Percentiles rank a stretch among this genome's conserved stretches.
These are phyloP conservation scores for Maudiozyma bulderi DNA, from an alignment of 805 yeast genomes.

Conservation along the genomic window DNA sequence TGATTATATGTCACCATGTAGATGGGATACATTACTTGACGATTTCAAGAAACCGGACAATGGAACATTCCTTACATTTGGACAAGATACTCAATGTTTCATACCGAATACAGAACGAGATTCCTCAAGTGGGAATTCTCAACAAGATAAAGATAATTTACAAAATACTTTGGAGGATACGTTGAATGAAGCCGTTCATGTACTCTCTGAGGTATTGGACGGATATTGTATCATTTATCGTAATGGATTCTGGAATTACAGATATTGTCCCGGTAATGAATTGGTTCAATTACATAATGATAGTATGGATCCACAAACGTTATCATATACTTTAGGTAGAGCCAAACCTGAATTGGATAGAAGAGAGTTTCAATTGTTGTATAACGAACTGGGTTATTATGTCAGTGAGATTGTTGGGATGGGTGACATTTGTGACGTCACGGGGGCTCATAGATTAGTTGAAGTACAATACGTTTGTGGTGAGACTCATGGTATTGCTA, in stretches of 20 bases:
- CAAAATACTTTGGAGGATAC: slow-evolving; percentile 11
- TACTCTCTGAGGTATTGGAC: slow-evolving; percentile 9
- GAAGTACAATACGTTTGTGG: slow-evolving; percentile 52
- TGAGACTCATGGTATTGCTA: slow-evolving; percentile 16
- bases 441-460: slow-evolving; percentile 40
- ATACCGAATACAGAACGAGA: slow-evolving; percentile 8
- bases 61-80: slow-evolving; percentile 13
- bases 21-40: slow-evolving; percentile 11
- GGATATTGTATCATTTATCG: slow-evolving; percentile 20
- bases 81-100: slow-evolving; percentile 16
- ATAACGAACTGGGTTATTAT: slow-evolving; percentile 29
- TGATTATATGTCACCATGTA: slow-evolving; percentile 10
- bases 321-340: slow-evolving; percentile 17
- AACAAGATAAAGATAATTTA: slow-evolving; percentile 7
- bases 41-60: slow-evolving; percentile 7
- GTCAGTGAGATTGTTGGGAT: slow-evolving; percentile 29
- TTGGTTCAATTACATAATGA: slow-evolving; percentile 39
- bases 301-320: slow-evolving; percentile 1
- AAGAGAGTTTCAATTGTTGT: slow-evolving; percentile 23
- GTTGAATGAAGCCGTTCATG: slow-evolving; percentile 11
- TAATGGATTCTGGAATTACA: slow-evolving; percentile 47
- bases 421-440: slow-evolving; percentile 56
- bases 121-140: slow-evolving; percentile 3
- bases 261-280: slow-evolving; percentile 39
- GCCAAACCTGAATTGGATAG: slow-evolving; percentile 15